phyloP scores from a whole-genome alignment of 1,284 basidiomycete species.

The Anthracocystis walkeri region DNA sequence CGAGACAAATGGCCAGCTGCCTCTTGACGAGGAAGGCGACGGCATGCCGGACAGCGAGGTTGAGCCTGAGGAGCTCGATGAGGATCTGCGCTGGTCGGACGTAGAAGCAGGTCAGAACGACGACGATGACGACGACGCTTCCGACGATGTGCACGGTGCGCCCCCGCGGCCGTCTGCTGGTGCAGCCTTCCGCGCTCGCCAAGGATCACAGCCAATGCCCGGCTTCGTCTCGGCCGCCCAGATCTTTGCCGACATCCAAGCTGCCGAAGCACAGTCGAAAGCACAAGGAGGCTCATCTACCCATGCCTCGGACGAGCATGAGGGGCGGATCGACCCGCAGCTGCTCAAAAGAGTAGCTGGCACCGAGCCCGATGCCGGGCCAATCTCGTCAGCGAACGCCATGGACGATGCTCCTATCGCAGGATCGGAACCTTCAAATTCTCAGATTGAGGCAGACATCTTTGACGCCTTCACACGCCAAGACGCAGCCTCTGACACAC shows the following conservation, averaged over 20 bases:
- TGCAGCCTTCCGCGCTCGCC: conserved; percentile 27
- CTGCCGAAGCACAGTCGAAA: not conserved
- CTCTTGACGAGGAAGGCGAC: conserved; percentile 18
- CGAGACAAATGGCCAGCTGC: not conserved
- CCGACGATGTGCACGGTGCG: not conserved
- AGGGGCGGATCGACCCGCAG: conserved; percentile 32
- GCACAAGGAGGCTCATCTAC: not conserved
- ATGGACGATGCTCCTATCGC: not conserved
- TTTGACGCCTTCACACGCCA: conserved; percentile 38
- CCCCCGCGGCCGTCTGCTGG: conserved; percentile 2
- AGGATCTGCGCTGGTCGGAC: conserved; percentile 44
- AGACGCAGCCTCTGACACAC: conserved; percentile 9
- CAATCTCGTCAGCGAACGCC: not conserved
- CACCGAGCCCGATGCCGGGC: not conserved
- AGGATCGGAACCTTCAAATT: not conserved
- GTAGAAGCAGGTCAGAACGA: conserved; percentile 16
- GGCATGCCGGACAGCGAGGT: conserved; percentile 39
- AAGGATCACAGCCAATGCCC: conserved; percentile 29
- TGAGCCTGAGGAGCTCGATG: conserved; percentile 44
- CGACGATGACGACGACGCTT: conserved; percentile 6
- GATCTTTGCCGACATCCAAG: conserved; percentile 31
- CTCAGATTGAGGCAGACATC: conserved; percentile 23
- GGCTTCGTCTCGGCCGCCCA: conserved; percentile 45
- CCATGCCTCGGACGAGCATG: not conserved
- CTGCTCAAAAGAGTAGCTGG: conserved; percentile 8